Base-by-base conservation (phyloP, 2,329 filamentous ascomycete genomes). In the Xylaria sp. region DNA sequence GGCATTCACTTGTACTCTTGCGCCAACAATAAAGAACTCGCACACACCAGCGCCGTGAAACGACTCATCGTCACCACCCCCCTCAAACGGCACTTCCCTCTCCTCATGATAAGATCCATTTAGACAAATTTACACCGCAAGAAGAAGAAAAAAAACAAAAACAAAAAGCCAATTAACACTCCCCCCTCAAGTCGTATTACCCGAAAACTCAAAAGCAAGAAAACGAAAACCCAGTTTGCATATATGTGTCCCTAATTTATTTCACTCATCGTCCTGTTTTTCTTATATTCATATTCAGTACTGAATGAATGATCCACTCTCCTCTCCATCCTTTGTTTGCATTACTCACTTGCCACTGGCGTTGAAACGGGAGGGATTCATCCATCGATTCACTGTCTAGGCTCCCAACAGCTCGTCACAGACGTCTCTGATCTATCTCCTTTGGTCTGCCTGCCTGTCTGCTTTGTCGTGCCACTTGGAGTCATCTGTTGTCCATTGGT, bases 1-100 rank as follows among this genome's bases (percentile, higher is more conserved):
- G 83, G 81, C 83, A 85, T 85, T 85, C 78, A 83, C 81, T 85
- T 85, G 84, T 80, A 81, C 83, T 83, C 81, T 84, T 72, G 81
- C 81, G 82, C 80, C 75, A 70, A 73, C 71, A 71, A 66, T 66
- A 63, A 71, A 72, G 62, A 56, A 64, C 43, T 64, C 64, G 64
- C 52, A n/a, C 58, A 31, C 52, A 18, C 25, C 59, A 36, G 59
- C 65, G 63, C 61, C 62, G 67, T 62, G 60, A 71, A 72, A 68
- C 71, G 52, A 73, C 70, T 67, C 64, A 59, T 68, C 63, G 62
- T 67, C 64, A 62, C 52, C 57, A 56, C 46, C n/a, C 10, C 51
- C 31, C n/a, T 28, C 49, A 41, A 57, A 59, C 55, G 15, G 41
- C 55, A 59, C 54, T 56, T 18, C 20, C 51, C 56, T 60, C 57